A percentile compares a stretch with the other conserved stretches of the same genome.
These are phyloP conservation scores for Lentinula edodes DNA, from an alignment of 768 basidiomycete species.

Conservation along the genomic window DNA sequence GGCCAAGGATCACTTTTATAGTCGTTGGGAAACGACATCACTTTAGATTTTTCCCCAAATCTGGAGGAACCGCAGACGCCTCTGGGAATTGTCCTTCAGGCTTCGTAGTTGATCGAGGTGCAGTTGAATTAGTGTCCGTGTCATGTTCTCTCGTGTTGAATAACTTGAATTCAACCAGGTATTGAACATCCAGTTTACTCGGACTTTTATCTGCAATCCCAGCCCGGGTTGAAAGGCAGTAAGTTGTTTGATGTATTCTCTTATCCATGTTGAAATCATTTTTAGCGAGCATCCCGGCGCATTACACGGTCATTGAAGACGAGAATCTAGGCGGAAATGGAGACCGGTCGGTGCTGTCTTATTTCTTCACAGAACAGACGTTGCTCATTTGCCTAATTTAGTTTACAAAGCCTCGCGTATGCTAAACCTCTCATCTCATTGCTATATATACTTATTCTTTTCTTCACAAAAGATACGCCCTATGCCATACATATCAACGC, in stretches of 20 bases:
- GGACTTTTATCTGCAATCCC: slow-evolving; percentile 61
- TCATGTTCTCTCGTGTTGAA: slow-evolving; percentile 10
- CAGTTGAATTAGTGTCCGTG: background rate
- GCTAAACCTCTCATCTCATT: slow-evolving; percentile 19
- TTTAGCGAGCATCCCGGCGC: slow-evolving; percentile 49
- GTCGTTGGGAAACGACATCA: slow-evolving; percentile 55
- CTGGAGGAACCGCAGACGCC: slow-evolving; percentile 31
- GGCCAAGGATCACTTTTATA: slow-evolving; percentile 43
- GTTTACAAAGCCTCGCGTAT: slow-evolving; percentile 47
- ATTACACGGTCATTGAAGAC: slow-evolving; percentile 48
- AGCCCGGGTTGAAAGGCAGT: slow-evolving; percentile 49
- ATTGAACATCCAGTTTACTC: slow-evolving; percentile 51
- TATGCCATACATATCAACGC: slow-evolving; percentile 67
- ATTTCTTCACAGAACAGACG: background rate
- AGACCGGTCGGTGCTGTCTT: slow-evolving; percentile 16
- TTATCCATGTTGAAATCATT: background rate
- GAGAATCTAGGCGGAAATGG: slow-evolving; percentile 16
- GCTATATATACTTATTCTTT: background rate
- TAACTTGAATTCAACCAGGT: slow-evolving; percentile 25
- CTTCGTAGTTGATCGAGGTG: slow-evolving; percentile 50
- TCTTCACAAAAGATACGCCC: slow-evolving; percentile 22
- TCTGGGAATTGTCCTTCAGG: slow-evolving; percentile 60
- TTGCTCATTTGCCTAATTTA: slow-evolving; percentile 9
- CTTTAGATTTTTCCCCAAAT: slow-evolving; percentile 50
- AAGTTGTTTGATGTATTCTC: slow-evolving; percentile 13